Base-by-base conservation (phyloP, 345 rosid species). In the Eucalyptus leucophloia region DNA sequence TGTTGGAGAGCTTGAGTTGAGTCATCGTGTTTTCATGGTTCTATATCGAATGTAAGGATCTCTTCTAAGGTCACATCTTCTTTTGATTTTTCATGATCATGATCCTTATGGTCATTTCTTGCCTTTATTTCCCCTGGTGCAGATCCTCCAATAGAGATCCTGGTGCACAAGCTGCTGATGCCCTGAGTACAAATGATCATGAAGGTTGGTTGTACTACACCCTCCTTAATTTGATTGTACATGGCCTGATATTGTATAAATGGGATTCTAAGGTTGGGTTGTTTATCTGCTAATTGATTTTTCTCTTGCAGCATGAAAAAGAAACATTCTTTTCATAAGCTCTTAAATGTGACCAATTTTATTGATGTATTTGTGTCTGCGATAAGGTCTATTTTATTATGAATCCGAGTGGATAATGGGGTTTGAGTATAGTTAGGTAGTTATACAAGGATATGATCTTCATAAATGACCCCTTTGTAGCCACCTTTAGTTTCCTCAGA, bases 91-190 rank as follows among this genome's bases (percentile, higher is more conserved):
- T 77, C 4, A 24, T 12, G 85, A 40, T 40, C 47, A 77, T 40
- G 85, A 77, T 40, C 85, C 47, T 77, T 88, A 81, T 62, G 87
- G 86, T 56, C 80, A 54, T 81, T 40, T 88, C 47, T 62, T 88
- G 40, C 67, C n/a, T 88, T 60, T 92, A 86, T 44, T 86, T 67
- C 53, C 49, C 65, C 49, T 72, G 91, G 90, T 50, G 85, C 93
- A 98, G 99, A 94, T 97, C 99, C 67, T 98, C 98, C 26, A 95
- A 96, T 92, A 95, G 88, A 94, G 99, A 96, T 92, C 98, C 97
- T 3, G 98, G 98, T 92, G 98, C 98, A 65, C 90, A 91, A 28
- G 93, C 96, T 91, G 92, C 95, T 60, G 96, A 96, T 91, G 88
- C 94, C 90, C 96, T 96, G 49, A 96, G 95, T 90, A 90, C 94